A percentile compares a stretch with the other conserved stretches of the same genome.
Conservation (phyloP, 148 eudicot species). For the Rhododendron simsii region DNA sequence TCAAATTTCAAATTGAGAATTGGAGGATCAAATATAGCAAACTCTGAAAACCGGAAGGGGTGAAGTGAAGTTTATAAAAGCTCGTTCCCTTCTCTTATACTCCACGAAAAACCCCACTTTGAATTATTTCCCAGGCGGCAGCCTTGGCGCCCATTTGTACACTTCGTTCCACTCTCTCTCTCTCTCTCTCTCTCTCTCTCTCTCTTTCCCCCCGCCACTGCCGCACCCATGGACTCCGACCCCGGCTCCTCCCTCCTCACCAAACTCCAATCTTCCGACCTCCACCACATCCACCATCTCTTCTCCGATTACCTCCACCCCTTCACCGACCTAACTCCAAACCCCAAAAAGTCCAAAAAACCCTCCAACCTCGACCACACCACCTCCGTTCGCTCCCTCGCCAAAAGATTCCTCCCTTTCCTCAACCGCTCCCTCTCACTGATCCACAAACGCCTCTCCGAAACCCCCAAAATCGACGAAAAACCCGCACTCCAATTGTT, state of each 20-base stretch:
- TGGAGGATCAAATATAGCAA: not conserved
- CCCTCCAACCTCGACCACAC: conserved; percentile 23
- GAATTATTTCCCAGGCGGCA: not conserved
- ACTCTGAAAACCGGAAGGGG: not conserved
- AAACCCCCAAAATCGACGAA: conserved; percentile 38
- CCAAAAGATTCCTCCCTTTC: conserved; percentile 49
- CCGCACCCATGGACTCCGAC: conserved; percentile 35
- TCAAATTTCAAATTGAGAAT: too few relatives aligned
- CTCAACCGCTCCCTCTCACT: conserved; percentile 41
- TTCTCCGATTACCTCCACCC: conserved; percentile 41
- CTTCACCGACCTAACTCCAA: conserved; percentile 19
- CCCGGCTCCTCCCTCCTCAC: conserved; percentile 37
- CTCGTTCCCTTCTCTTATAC: not conserved
- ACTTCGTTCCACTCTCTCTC: not conserved
- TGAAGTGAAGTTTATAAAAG: not conserved
- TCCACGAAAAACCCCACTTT: not conserved
- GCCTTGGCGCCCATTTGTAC: conserved; percentile 13
- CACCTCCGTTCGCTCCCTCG: conserved; percentile 45
- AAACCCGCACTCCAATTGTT: conserved; percentile 29
- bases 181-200: not conserved
- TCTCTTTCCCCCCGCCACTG: not conserved
- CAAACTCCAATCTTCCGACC: conserved; percentile 49
- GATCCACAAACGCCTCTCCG: conserved; percentile 60
- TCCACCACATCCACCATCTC: conserved; percentile 28
- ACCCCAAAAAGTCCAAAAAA: conserved; percentile 28